phyloP scores from a whole-genome alignment of 2,329 filamentous ascomycete species.

The Ilyonectria destructans region DNA sequence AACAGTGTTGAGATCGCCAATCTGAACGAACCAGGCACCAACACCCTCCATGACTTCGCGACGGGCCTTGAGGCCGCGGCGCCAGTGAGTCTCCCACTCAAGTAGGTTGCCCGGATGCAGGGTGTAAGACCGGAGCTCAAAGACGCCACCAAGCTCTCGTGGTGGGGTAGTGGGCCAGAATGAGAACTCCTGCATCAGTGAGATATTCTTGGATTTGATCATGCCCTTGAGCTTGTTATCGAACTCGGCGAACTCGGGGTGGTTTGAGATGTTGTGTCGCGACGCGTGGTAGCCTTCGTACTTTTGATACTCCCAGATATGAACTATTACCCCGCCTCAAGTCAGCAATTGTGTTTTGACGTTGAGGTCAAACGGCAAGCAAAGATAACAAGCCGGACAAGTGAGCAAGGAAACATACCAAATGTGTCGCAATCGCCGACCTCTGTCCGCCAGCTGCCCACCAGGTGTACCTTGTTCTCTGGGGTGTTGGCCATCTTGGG shows the following conservation, averaged over 20 bases:
- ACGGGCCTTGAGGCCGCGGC: constrained; percentile 89
- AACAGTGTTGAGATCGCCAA: constrained; percentile 97
- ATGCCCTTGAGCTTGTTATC: constrained; percentile 88
- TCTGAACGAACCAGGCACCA: constrained; percentile 98
- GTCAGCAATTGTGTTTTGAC: constrained; percentile 30
- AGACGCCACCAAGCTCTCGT: constrained; percentile 90
- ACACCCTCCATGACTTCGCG: constrained; percentile 99
- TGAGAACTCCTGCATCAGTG: constrained; percentile 99
- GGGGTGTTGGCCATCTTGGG: constrained; percentile 87
- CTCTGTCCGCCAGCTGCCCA: constrained; percentile 98
- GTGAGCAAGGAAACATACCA: constrained; percentile 69
- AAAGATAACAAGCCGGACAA: not conserved
- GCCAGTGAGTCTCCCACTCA: constrained; percentile 99
- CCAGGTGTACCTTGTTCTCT: constrained; percentile 95
- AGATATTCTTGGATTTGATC: constrained; percentile 87
- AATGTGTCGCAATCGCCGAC: constrained; percentile 98
- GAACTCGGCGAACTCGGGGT: constrained; percentile 88
- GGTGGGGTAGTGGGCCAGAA: constrained; percentile 98
- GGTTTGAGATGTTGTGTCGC: constrained; percentile 85
- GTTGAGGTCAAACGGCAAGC: not conserved
- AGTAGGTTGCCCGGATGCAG: constrained; percentile 95
- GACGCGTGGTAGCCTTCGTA: constrained; percentile 97
- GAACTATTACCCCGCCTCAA: constrained; percentile 72
- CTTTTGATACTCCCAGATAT: constrained; percentile 99
- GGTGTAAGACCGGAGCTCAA: constrained; percentile 97